Conservation (phyloP, 2,329 filamentous ascomycete species). For the Aureobasidium sp. region DNA sequence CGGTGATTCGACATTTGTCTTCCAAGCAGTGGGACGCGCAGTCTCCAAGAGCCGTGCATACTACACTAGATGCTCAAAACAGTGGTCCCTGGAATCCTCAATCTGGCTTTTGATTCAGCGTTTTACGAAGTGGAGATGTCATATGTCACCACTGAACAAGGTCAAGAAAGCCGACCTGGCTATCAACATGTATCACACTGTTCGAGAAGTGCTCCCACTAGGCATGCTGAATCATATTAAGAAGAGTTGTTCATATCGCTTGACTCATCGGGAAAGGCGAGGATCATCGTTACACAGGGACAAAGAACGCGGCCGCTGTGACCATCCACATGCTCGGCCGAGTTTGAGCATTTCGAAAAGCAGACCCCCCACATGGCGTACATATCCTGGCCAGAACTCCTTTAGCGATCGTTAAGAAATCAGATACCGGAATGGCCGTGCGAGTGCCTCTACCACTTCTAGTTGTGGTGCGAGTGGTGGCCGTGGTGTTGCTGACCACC, state of each 20-base stretch:
- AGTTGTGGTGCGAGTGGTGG: slow-evolving; percentile 20
- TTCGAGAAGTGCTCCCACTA: neutral
- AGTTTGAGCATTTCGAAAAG: neutral
- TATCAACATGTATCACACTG: neutral
- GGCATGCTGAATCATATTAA: neutral
- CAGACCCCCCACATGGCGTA: slow-evolving; percentile 6
- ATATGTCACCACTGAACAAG: neutral
- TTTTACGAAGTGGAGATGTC: slow-evolving; percentile 7
- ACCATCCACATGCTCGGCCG: slow-evolving; percentile 1
- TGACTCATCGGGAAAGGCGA: neutral
- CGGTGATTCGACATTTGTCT: neutral
- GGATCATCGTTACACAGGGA: neutral
- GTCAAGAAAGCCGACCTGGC: neutral
- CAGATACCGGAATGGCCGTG: neutral
- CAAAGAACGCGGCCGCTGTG: neutral
- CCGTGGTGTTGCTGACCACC: neutral
- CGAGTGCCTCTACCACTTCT: neutral
- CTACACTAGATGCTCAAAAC: neutral
- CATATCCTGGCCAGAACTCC: neutral
- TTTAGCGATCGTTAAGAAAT: neutral
- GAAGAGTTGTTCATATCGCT: neutral
- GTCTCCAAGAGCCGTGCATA: neutral
- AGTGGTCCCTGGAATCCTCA: neutral
- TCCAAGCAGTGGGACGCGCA: neutral
- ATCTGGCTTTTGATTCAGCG: neutral